Evolutionary conservation across 1,284 basidiomycete genomes (phyloP), one percentile per base, ranked within the genome.

Genomic region (Trametes pubescens): DNA sequence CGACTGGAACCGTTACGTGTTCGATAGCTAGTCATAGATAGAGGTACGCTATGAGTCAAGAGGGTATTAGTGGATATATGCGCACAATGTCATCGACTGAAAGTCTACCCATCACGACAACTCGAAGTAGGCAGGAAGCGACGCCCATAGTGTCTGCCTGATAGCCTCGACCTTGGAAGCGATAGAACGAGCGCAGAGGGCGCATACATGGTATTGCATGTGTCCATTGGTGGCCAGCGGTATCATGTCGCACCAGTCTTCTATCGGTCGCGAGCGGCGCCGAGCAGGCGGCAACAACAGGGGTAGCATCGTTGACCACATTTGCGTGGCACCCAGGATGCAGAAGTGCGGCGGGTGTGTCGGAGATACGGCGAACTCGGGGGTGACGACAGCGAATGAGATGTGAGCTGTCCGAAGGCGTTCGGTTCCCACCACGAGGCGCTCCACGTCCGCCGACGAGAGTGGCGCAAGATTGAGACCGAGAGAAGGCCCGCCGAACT

Each of bases 381-480:
- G 67, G 13, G 51, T 26, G 16, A 21, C 21, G 22, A 48, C 26
- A 9, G 53, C 59, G 57, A 59, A 57, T n/a, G 64, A 18, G 35
- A 49, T 18, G 57, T 68, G 62, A 13, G 43, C 24, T 13, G 43
- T 43, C 35, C 73, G 72, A 29, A 75, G 59, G 14, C 65, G 68
- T 49, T 74, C 72, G 56, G 73, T 26, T 9, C 74, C 74, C 18
- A 71, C 62, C 43, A 74, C 62, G 57, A 73, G 59, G 11, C 74
- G 70, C 62, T 75, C 73, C 22, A 67, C 51, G 64, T 76, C 74
- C n/a, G 69, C 69, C 11, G 64, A 51, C 26, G 66, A 51, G 43
- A 76, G 71, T 26, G 71, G 68, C 14, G 69, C 66, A 57, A 75
- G 65, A 53, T 69, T 69, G 65, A 71, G 66, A 11, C 73, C 73